Evolutionary conservation across 148 eudicot species (phyloP).

Genomic region (Spergularia bocconei): DNA sequence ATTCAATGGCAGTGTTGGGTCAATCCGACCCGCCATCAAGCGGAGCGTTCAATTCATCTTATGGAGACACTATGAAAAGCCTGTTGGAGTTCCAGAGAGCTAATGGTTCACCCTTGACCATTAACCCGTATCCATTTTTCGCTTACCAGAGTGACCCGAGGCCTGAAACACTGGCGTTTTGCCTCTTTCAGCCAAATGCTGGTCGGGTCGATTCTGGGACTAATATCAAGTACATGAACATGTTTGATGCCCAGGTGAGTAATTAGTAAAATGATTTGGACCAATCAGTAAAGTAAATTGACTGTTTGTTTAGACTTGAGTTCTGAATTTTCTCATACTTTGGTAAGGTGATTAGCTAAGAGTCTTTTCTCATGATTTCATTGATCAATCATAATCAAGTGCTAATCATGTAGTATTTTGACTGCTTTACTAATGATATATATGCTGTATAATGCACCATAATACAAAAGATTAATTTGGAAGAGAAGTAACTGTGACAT

Average conservation of each 20-base stretch:
- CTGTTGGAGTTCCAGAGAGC: constrained; percentile 52
- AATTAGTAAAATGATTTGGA: not conserved
- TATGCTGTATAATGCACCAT: too few species aligned
- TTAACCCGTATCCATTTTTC: constrained; percentile 91
- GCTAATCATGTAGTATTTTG: too few species aligned
- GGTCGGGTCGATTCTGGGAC: constrained; percentile 70
- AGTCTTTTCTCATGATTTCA: constrained; percentile 2
- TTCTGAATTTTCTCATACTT: not conserved
- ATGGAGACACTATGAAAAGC: constrained; percentile 50
- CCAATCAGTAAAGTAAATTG: not conserved
- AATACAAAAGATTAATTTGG: too few species aligned
- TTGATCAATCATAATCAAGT: not conserved
- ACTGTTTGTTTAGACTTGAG: not conserved
- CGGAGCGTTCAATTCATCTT: constrained; percentile 53
- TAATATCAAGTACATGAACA: constrained; percentile 84
- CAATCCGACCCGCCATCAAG: constrained; percentile 90
- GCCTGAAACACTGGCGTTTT: constrained; percentile 65
- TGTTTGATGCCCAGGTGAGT: constrained; percentile 77
- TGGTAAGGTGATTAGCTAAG: not conserved
- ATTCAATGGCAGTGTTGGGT: constrained; percentile 68
- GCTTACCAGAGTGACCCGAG: constrained; percentile 79
- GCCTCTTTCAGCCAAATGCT: constrained; percentile 72
- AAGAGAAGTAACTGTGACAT: too few species aligned
- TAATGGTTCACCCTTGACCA: constrained; percentile 71
- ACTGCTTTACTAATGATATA: too few species aligned